Conservation (phyloP, 202 grass and related monocot species). For the Setaria italica region DNA sequence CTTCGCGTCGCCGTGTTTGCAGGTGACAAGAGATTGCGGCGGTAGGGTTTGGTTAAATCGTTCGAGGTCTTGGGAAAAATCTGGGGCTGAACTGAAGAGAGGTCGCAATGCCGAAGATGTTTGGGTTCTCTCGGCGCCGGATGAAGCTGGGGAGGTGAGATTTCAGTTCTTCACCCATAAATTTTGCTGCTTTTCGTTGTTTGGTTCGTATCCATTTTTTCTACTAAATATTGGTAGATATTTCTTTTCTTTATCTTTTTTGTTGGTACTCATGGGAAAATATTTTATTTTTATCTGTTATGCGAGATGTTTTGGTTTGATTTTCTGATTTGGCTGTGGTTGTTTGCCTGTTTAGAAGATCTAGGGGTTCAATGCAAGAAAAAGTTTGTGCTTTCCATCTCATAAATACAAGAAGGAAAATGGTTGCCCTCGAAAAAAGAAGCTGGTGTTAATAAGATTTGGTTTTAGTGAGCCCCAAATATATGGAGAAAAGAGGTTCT, state of each 20-base stretch:
- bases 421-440: background rate
- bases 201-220: background rate
- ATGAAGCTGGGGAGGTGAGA: conserved; percentile 91
- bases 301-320: background rate
- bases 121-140: conserved; percentile 85
- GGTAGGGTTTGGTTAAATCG: conserved; percentile 24
- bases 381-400: background rate
- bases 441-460: background rate
- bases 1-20: conserved; percentile 36
- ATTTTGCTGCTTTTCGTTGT: conserved; percentile 2
- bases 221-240: background rate
- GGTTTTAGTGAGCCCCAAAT: background rate
- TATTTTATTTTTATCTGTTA: background rate
- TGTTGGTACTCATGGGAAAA: background rate
- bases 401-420: background rate
- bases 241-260: background rate
- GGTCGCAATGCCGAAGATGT: conserved; percentile 88
- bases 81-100: conserved; percentile 12
- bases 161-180: conserved; percentile 3
- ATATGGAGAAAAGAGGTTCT: background rate
- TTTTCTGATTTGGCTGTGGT: background rate
- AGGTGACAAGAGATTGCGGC: conserved; percentile 40
- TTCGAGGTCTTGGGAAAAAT: background rate
- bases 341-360: background rate
- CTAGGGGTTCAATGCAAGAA: background rate